Conservation (phyloP, 306 rosid species). For the Glycine soja region DNA sequence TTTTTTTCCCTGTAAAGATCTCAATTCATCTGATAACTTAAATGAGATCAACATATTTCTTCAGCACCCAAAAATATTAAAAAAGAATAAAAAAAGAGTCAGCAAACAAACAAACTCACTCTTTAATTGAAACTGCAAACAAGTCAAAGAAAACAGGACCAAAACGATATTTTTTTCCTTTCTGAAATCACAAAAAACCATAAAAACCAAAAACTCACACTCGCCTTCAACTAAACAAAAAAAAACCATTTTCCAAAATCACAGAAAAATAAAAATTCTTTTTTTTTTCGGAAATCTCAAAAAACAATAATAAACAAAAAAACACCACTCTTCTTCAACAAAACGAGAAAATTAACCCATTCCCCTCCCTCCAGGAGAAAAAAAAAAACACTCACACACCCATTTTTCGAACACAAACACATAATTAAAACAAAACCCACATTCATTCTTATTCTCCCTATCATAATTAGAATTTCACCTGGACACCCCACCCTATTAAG, state of each 20-base stretch:
- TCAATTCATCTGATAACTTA: background rate
- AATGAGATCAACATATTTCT: background rate
- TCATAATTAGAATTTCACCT: background rate
- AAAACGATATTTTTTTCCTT: background rate
- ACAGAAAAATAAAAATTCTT: background rate
- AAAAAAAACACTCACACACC: background rate
- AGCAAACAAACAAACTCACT: background rate
- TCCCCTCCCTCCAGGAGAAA: background rate
- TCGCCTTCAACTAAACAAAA: too few relatives aligned
- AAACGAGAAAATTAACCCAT: background rate
- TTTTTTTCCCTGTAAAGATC: background rate
- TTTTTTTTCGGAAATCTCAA: background rate
- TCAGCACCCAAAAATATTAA: background rate
- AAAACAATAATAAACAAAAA: background rate
- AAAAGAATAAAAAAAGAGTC: too few relatives aligned
- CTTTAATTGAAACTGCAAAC: background rate
- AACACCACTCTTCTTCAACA: background rate
- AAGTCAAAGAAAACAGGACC: background rate
- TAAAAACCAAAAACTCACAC: background rate
- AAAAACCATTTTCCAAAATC: background rate
- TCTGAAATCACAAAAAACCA: background rate
- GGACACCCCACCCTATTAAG: background rate
- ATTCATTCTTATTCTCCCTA: background rate
- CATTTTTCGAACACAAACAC: background rate
- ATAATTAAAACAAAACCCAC: background rate